Base-by-base conservation (phyloP, 257 asterid genomes). In the Solanum chaucha region DNA sequence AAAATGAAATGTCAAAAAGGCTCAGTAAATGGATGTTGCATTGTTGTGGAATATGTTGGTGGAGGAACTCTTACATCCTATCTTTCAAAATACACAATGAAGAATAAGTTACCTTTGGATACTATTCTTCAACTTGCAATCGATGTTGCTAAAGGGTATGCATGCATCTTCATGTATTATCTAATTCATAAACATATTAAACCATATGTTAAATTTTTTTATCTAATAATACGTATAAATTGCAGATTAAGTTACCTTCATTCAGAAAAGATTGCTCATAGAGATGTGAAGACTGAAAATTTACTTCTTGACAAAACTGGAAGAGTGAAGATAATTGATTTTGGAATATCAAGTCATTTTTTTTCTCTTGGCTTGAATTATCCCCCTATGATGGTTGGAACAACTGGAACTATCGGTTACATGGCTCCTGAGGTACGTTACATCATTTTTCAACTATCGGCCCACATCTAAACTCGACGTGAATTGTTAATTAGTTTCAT, bases 341-440 rank as follows among this genome's bases (percentile, higher is more conserved):
- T 89, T 12, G 91, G 88, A 17, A 22, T 89, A 3, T 90, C 90
- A 0, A 64, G 82, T 36, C 87, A 34, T 15, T 51, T 44, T 1
- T 30, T 59, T 11, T 70, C 41, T 14, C 78, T 70, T 70, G 78
- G 85, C 6, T 7, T 70, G 77, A 2, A 32, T 17, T 30, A 70
- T 41, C 55, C 82, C 17, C 20, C 17, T 26, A 72, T 65, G 48
- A 83, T 88, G 88, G 87, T 84, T 0, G 87, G 64, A 40, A 30
- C 20, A 12, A 24, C 55, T 0, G 91, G 90, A 3, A 89, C 92
- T 15, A 10, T 34, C 0, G 86, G 86, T 15, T 90, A 88, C 77
- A 90, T 90, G 90, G 92, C 92, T 48, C 90, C 90, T 0, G 90
- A 88, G 89, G 90, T 87, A 46, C 59, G 32, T 38, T 55, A 58